Base-by-base conservation (phyloP, 352 stramenopile genomes). In the Globisporangium cystogenes region DNA sequence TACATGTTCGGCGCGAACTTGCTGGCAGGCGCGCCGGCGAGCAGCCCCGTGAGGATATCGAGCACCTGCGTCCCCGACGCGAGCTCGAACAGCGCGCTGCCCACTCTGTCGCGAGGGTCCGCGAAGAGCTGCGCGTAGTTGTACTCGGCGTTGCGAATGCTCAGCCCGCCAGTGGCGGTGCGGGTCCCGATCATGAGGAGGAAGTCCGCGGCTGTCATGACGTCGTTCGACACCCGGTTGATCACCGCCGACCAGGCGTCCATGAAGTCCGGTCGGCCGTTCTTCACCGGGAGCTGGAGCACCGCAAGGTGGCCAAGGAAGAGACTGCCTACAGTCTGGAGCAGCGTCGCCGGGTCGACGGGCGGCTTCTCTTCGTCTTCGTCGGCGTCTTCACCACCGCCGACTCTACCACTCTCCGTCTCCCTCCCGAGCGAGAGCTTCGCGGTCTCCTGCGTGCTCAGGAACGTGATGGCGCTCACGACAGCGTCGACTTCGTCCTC, bases 1-100 rank as follows among this genome's bases (percentile, higher is more conserved):
- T 82, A 88, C 77, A 88, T 88, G 60, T 82, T 83, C 0, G 75
- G 77, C 47, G 70, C 76, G 57, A 86, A 88, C 16, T 74, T 56
- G 43, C 72, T 70, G 5, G 72, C 59, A 0, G 74, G 73, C 1
- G 74, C 68, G 7, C 74, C 74, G 5, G 70, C 74, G 16, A 85
- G 50, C 42, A 88, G 57, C 20, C 49, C 76, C n/a, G 76, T 82
- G 29, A 87, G 54, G 53, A 84, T 79, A 46, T 87, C 76, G 31
- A 87, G 74, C 44, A 86, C 63, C 55, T 87, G 76, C 6, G 74
- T 87, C 0, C 74, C 72, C 8, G 72, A 86, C 4, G 76, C 74
- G 11, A 74, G 57, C 7, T 59, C 61, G 5, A 88, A 43, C 35
- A 86, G 45, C 39, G 72, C 65, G 31, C 58, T 80, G 12, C 68